Base-by-base conservation (phyloP, 208 protist genomes). In the Crithidia acanthocephali region DNA sequence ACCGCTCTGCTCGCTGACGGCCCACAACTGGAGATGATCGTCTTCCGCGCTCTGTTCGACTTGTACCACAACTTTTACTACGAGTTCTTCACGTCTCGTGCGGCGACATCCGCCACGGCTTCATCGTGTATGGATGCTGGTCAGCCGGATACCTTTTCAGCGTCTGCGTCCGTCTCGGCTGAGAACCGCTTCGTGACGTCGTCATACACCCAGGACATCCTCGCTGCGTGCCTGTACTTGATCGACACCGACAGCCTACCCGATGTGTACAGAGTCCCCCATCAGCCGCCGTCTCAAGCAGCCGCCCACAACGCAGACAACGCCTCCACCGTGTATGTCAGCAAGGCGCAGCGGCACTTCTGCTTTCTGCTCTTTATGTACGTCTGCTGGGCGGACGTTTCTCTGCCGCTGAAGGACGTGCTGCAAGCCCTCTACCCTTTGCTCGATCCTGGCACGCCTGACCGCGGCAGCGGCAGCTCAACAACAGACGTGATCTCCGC, bases 381-480 rank as follows among this genome's bases (percentile, higher is more conserved):
- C 70, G 69, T 92, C 6, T 90, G 85, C 72, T 91, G 80, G 74
- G 76, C 59, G 8, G 48, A 59, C 13, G n/a, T 53, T 2, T 37
- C 72, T 1, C 59, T 90, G 11, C 81, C 80, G 1, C 40, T 76
- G 37, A 47, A 72, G 16, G 55, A 60, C 25, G 70, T 94, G 3
- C 65, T 93, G 2, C 61, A 74, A 11, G 82, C 88, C 0, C 80
- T 96, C 27, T 94, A 94, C 68, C 88, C 91, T 1, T 73, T 95
- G 33, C 80, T 96, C 25, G 78, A 88, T 32, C 63, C 63, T 32
- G 64, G 64, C 32, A n/a, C 7, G 2, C 61, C n/a, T 23, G 47
- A 37, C 10, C 15, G 20, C 37, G 30, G 27, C 64, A 61, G 33
- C 11, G 9, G 9, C 6, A 42, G 9, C 9, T 2, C 64, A 40